These are phyloP conservation scores for Pogostemon cablin DNA, from an alignment of 257 asterid genomes.

Conservation along the genomic window DNA sequence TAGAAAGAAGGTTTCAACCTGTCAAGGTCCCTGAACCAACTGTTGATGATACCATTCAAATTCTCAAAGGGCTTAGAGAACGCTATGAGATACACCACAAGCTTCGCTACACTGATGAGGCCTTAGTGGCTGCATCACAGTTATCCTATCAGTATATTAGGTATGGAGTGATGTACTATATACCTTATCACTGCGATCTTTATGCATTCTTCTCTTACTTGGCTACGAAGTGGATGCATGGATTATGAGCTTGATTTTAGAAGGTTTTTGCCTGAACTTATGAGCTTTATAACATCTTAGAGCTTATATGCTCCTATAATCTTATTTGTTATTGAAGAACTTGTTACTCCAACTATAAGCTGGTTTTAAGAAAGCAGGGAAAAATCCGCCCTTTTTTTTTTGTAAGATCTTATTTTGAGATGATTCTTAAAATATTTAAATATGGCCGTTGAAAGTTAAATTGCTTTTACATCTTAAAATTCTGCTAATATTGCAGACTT, in stretches of 20 bases:
- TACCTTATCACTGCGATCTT: not conserved
- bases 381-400: not conserved
- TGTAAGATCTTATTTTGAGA: not conserved
- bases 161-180: slow-evolving; percentile 35
- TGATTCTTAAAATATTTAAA: not conserved
- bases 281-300: not conserved
- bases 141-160: slow-evolving; percentile 93
- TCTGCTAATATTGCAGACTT: no score
- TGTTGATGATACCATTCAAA: slow-evolving; percentile 92
- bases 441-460: no score
- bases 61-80: slow-evolving; percentile 84
- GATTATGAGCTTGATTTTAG: not conserved
- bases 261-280: not conserved
- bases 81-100: slow-evolving; percentile 97
- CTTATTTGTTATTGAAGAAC: not conserved
- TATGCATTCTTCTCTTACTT: not conserved
- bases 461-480: no score
- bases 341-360: not conserved
- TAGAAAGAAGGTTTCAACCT: slow-evolving; percentile 95
- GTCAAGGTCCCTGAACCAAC: slow-evolving; percentile 97
- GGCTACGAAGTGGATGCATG: slow-evolving; percentile 8
- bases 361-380: not conserved
- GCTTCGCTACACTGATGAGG: slow-evolving; percentile 90
- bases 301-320: not conserved
- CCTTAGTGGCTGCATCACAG: slow-evolving; percentile 85